Percentiles rank a stretch among this genome's conserved stretches.
Conservation (phyloP, 441 rosid genomes). For the Bocquillonia castaneifolia region DNA sequence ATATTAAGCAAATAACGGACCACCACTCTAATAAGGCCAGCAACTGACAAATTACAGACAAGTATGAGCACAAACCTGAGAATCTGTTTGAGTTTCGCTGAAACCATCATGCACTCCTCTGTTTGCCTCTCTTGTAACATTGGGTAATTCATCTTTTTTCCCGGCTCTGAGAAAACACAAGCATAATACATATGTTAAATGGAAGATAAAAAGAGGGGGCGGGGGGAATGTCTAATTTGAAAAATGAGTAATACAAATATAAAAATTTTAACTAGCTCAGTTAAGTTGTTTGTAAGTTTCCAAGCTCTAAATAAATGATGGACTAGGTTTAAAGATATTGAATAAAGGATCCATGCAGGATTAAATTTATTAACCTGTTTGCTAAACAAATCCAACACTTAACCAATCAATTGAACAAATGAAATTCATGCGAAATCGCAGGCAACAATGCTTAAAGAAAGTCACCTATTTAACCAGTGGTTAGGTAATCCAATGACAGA, state of each 20-base stretch:
- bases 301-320: not conserved
- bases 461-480: conserved; percentile 70
- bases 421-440: not conserved
- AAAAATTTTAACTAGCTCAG: not conserved
- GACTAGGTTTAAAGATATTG: not conserved
- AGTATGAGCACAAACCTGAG: conserved; percentile 60
- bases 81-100: conserved; percentile 97
- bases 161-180: conserved; percentile 37
- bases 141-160: conserved; percentile 41
- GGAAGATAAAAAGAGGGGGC: not conserved
- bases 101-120: conserved; percentile 51
- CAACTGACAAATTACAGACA: conserved; percentile 17
- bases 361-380: not conserved
- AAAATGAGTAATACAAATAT: not conserved
- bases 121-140: conserved; percentile 34
- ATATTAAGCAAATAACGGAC: not conserved
- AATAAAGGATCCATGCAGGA: not conserved
- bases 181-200: not conserved
- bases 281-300: not conserved
- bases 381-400: not conserved
- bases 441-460: not conserved
- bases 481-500: conserved; percentile 60
- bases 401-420: not conserved
- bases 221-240: not conserved
- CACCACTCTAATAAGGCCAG: not conserved